A percentile compares a stretch with the other conserved stretches of the same genome.
Evolutionary conservation across 768 basidiomycete species (phyloP).

Genomic region (Vararia minispora): DNA sequence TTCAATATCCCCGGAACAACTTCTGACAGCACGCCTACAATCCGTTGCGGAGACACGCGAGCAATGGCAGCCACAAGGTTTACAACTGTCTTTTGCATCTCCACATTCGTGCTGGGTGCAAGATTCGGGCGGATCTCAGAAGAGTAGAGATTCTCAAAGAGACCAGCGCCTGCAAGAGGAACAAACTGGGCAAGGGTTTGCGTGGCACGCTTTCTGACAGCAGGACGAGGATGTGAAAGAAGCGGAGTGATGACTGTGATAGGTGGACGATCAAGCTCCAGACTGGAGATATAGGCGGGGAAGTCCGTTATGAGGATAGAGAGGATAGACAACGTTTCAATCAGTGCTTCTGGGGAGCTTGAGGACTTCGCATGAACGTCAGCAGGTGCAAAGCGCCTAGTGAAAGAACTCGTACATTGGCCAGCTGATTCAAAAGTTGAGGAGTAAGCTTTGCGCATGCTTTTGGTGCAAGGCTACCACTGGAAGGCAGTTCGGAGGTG

Average conservation of each 20-base stretch:
- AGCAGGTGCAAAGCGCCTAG: neutral
- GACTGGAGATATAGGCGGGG: constrained; percentile 50
- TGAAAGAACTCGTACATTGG: constrained; percentile 37
- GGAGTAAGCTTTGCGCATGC: constrained; percentile 81
- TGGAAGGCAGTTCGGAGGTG: constrained; percentile 78
- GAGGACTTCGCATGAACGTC: constrained; percentile 30
- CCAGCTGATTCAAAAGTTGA: constrained; percentile 68
- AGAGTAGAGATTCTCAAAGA: constrained; percentile 53
- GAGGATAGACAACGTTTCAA: constrained; percentile 77
- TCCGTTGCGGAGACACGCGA: constrained; percentile 57
- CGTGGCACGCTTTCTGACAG: constrained; percentile 90
- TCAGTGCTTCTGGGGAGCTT: constrained; percentile 69
- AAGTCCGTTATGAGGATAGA: constrained; percentile 84
- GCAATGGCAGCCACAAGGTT: constrained; percentile 74
- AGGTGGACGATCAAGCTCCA: constrained; percentile 44
- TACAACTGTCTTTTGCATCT: constrained; percentile 67
- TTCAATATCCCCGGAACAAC: constrained; percentile 65
- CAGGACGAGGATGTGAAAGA: constrained; percentile 64
- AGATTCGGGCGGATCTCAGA: constrained; percentile 52
- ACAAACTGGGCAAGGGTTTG: constrained; percentile 77
- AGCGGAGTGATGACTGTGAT: constrained; percentile 59
- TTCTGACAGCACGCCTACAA: constrained; percentile 46
- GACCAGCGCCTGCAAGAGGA: constrained; percentile 50
- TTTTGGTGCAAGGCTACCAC: constrained; percentile 66
- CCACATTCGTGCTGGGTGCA: constrained; percentile 36